These are phyloP conservation scores for Intubia oerlemansii DNA, from an alignment of 2,329 filamentous ascomycete genomes.

Conservation along the genomic window DNA sequence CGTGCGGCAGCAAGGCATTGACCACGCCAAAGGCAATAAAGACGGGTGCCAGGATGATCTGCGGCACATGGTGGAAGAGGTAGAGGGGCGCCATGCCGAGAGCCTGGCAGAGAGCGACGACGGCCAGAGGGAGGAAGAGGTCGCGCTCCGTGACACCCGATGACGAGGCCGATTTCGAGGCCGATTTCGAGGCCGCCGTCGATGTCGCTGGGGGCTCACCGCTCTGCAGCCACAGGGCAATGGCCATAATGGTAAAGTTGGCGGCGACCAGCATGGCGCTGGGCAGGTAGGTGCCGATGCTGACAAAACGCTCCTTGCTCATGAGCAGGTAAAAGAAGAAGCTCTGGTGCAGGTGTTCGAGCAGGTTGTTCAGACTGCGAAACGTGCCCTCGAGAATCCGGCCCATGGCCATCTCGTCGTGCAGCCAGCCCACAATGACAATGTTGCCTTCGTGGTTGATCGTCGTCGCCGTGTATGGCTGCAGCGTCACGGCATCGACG, in stretches of 20 bases:
- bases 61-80: conserved; percentile 55
- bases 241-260: conserved; percentile 90
- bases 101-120: conserved; percentile 55
- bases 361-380: conserved; percentile 81
- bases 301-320: conserved; percentile 81
- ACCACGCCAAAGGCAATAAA: conserved; percentile 35
- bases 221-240: conserved; percentile 82
- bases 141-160: conserved; percentile 31
- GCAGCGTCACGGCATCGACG: conserved; percentile 84
- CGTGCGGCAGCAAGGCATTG: conserved; percentile 33
- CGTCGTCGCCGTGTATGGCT: conserved; percentile 34
- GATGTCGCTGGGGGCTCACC: conserved; percentile 33
- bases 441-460: conserved; percentile 19
- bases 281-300: conserved; percentile 90
- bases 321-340: conserved; percentile 98
- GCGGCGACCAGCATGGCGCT: conserved; percentile 93
- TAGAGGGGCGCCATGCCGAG: conserved; percentile 65
- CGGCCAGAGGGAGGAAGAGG: conserved; percentile 48
- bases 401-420: conserved; percentile 93
- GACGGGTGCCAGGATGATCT: conserved; percentile 33
- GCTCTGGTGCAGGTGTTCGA: conserved; percentile 93
- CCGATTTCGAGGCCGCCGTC: conserved; percentile 7
- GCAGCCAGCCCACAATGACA: conserved; percentile 57
- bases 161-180: too few species aligned
- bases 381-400: conserved; percentile 78